Percentiles rank a stretch among this genome's conserved stretches.
These are phyloP conservation scores for Lepiota venenata DNA, from an alignment of 768 basidiomycete species.

Conservation along the genomic window DNA sequence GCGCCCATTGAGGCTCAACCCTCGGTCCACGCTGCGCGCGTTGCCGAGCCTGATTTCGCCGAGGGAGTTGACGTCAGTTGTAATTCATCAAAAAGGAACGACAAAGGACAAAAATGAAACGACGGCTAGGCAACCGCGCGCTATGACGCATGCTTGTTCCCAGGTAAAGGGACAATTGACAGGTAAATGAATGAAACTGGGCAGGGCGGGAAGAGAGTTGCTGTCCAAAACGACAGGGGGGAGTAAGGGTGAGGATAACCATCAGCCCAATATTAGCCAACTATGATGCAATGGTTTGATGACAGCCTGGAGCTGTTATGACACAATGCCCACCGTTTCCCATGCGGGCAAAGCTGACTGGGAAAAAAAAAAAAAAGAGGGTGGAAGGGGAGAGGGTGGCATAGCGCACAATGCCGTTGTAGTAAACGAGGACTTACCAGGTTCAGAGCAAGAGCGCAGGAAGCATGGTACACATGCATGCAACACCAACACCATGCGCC, in stretches of 20 bases:
- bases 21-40: slow-evolving; percentile 32
- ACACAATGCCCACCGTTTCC: slow-evolving; percentile 11
- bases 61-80: neutral
- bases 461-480: slow-evolving; percentile 73
- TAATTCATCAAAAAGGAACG: neutral
- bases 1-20: slow-evolving; percentile 40
- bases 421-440: slow-evolving; percentile 42
- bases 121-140: neutral
- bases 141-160: slow-evolving; percentile 4
- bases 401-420: neutral
- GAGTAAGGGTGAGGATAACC: neutral
- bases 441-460: slow-evolving; percentile 59
- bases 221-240: neutral
- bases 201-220: neutral
- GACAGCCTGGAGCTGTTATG: slow-evolving; percentile 13
- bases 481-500: slow-evolving; percentile 81
- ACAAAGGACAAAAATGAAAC: neutral
- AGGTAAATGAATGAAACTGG: slow-evolving; percentile 1
- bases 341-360: slow-evolving; percentile 13
- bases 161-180: neutral
- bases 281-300: slow-evolving; percentile 6
- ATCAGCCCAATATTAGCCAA: neutral
- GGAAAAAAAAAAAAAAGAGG: slow-evolving; percentile 6
- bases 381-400: neutral
- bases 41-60: slow-evolving; percentile 33